phyloP scores from a whole-genome alignment of 208 protist genomes.

The Borovskyia barvae region DNA sequence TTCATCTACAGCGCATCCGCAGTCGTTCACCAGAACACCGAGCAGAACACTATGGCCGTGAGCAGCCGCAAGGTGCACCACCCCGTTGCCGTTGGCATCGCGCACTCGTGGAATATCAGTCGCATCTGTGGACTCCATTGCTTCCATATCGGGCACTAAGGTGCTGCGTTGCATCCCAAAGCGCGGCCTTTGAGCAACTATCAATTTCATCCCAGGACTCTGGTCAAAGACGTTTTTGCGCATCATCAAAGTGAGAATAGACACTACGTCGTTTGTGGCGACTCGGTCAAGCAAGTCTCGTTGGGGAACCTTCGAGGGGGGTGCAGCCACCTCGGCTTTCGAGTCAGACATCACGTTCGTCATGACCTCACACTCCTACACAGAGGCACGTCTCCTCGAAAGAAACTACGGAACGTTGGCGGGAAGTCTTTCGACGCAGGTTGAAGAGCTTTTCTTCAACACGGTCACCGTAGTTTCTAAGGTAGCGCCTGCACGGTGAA shows the following conservation, averaged over 20 bases:
- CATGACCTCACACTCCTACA: no score
- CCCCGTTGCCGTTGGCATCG: constrained; percentile 39
- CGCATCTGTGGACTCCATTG: constrained; percentile 29
- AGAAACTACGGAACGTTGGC: no score
- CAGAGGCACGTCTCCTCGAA: no score
- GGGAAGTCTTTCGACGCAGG: no score
- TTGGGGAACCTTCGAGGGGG: constrained; percentile 15
- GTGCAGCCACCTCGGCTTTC: constrained; percentile 1
- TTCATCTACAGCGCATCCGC: constrained; percentile 31
- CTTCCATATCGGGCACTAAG: no score
- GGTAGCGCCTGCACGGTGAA: no score
- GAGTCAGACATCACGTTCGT: not conserved
- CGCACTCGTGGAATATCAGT: constrained; percentile 15
- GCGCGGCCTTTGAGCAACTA: no score
- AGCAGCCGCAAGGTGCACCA: constrained; percentile 45
- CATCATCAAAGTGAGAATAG: constrained; percentile 41
- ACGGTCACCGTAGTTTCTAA: no score
- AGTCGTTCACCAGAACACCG: constrained; percentile 32
- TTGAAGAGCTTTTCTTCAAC: no score
- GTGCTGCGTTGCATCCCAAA: no score
- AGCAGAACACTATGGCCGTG: constrained; percentile 30
- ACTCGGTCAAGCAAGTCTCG: constrained; percentile 51
- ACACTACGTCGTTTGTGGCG: constrained; percentile 40
- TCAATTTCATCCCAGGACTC: constrained; percentile 59
- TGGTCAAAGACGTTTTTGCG: constrained; percentile 63